Evolutionary conservation across 495 filamentous ascomycete species (phyloP), one percentile per base, ranked within the genome.

Genomic region (Opeltia flavorubescens): DNA sequence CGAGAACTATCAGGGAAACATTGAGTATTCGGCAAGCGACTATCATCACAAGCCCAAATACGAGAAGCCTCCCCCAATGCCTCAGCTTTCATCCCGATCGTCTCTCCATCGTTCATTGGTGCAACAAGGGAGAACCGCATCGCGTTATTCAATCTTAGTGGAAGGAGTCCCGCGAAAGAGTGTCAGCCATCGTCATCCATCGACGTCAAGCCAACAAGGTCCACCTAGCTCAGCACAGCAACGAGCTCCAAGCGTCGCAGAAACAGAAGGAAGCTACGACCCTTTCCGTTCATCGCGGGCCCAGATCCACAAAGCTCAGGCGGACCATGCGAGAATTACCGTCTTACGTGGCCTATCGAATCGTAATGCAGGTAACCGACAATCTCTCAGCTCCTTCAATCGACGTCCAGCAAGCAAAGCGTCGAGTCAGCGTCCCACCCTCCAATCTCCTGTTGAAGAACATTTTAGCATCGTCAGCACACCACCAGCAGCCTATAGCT

Each of bases 1-100:
- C 11, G 87, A 95, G 56, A 84, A 94, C 52, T 95, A 88, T 56
- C 72, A 75, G 52, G 74, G 74, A 15, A 72, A 80, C 3, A 66
- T 94, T 15, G 74, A 74, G 26, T 80, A 88, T 57, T 94, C 89
- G 1, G 69, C 81, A 15, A 91, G 86, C 60, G 89, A 95, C 59
- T 86, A 88, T 54, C 85, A 95, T 52, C 83, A 94, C 56, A 72
- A 80, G 47, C 79, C 75, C 45, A 71, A 71, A 15, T 64, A 25
- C 51, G 17, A 24, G 5, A 41, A 25, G n/a, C 38, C 52, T 31
- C 61, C 48, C 34, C 44, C 56, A 50, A 54, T 58, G 20, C 45
- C 57, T 31, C 26, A 30, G 41, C 43, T 26, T 11, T 50, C 56
- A 30, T 70, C 70, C 13, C 67, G 72, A 43, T 57, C 71, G 18